A percentile compares a stretch with the other conserved stretches of the same genome.
phyloP scores from a whole-genome alignment of 352 stramenopile species.

The Pythium phragmiticola region DNA sequence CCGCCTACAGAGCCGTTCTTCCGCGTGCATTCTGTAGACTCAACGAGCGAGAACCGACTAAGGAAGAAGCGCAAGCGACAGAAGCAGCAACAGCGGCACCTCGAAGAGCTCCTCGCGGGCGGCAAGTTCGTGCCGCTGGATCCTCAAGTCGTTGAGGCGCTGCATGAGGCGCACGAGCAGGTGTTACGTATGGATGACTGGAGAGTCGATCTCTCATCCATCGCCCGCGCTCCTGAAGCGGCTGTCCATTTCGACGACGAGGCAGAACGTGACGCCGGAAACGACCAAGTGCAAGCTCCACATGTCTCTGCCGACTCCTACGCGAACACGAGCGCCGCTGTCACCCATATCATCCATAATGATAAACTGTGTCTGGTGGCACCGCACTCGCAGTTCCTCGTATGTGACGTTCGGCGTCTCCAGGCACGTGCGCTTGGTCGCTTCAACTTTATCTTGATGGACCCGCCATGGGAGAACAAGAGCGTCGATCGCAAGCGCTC shows the following conservation, averaged over 20 bases:
- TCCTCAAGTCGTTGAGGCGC: constrained; percentile 12
- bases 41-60: neutral
- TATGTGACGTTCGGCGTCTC: constrained; percentile 27
- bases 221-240: neutral
- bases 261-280: neutral
- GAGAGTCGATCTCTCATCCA: neutral
- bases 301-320: constrained; percentile 1
- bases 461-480: constrained; percentile 81
- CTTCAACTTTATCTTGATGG: constrained; percentile 58
- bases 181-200: neutral
- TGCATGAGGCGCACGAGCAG: constrained; percentile 27
- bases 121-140: constrained; percentile 57
- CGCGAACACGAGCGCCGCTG: constrained; percentile 11
- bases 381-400: constrained; percentile 23
- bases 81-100: constrained; percentile 29
- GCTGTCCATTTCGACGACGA: neutral
- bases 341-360: constrained; percentile 3
- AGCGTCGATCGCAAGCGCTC: constrained; percentile 52
- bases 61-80: constrained; percentile 43
- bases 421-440: constrained; percentile 16
- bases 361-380: constrained; percentile 27
- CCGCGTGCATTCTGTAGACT: neutral
- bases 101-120: constrained; percentile 37
- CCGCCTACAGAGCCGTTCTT: constrained; percentile 32
- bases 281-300: neutral